Evolutionary conservation across 2,329 filamentous ascomycete species (phyloP).

Genomic region (Tolypocladium ophioglossoides): DNA sequence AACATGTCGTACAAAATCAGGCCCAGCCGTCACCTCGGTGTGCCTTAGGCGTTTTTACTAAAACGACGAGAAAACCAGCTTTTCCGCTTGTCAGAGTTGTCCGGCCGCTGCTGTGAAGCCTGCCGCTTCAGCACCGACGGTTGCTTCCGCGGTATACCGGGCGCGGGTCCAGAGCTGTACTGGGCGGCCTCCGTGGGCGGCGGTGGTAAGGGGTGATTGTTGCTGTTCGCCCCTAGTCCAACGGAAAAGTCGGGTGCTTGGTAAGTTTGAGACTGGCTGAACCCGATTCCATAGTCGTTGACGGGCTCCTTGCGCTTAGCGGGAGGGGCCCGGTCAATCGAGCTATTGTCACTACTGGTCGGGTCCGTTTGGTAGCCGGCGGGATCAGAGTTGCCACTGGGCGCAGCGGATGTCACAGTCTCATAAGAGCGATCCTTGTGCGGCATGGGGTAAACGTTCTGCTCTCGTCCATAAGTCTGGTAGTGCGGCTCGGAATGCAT

Average conservation of each 20-base stretch:
- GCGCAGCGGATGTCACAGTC: constrained; percentile 69
- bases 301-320: constrained; percentile 41
- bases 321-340: constrained; percentile 62
- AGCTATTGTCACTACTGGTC: constrained; percentile 82
- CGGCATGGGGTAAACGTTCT: constrained; percentile 40
- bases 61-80: constrained; percentile 83
- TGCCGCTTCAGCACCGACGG: constrained; percentile 16
- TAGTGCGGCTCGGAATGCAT: constrained; percentile 37
- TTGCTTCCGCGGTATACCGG: constrained; percentile 18
- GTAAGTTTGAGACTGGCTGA: constrained; percentile 32
- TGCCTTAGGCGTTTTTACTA: constrained; percentile 44
- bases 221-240: constrained; percentile 11
- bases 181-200: constrained; percentile 11
- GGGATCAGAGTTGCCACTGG: constrained; percentile 64
- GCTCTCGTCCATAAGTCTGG: constrained; percentile 25
- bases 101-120: constrained; percentile 7
- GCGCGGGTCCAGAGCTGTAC: constrained; percentile 5
- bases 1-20: neutral
- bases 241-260: constrained; percentile 29
- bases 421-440: constrained; percentile 75
- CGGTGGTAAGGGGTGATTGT: constrained; percentile 13
- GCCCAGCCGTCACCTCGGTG: neutral
- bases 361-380: constrained; percentile 78
- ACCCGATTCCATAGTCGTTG: constrained; percentile 56
- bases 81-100: constrained; percentile 60